Evolutionary conservation across 495 filamentous ascomycete species (phyloP).

Genomic region (Podospora pseudoanserina): DNA sequence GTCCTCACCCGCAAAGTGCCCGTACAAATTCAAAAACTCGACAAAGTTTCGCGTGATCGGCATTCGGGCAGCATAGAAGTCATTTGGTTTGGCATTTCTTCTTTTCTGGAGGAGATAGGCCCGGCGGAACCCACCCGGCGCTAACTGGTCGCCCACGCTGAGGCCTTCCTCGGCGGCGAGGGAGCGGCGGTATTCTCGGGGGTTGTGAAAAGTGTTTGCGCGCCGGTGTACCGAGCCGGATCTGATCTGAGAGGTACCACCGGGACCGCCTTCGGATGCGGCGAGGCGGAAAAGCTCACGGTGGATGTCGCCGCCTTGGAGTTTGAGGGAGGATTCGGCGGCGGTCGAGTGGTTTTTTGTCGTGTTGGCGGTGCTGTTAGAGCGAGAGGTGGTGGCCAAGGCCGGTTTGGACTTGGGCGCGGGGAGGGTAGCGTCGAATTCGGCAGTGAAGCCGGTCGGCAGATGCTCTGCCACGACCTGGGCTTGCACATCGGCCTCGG

Average conservation of each 20-base stretch:
- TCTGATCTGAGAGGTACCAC: slow-evolving; percentile 13
- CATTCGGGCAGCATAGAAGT: slow-evolving; percentile 38
- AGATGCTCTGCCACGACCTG: slow-evolving; percentile 44
- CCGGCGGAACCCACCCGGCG: slow-evolving; percentile 60
- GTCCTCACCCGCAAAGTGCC: slow-evolving; percentile 68
- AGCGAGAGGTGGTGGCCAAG: slow-evolving; percentile 7
- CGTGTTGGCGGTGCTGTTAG: not conserved
- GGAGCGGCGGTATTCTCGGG: slow-evolving; percentile 38
- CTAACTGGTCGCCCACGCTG: slow-evolving; percentile 50
- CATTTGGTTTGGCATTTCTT: slow-evolving; percentile 30
- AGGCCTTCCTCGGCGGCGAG: slow-evolving; percentile 30
- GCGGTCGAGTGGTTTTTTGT: slow-evolving; percentile 26
- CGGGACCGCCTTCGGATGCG: slow-evolving; percentile 44
- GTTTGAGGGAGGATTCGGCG: slow-evolving; percentile 53
- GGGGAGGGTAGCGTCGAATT: slow-evolving; percentile 28
- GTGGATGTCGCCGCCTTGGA: slow-evolving; percentile 67
- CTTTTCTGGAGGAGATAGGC: slow-evolving; percentile 51
- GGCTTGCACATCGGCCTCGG: slow-evolving; percentile 23
- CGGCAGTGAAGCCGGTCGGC: slow-evolving; percentile 44
- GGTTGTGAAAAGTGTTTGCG: slow-evolving; percentile 56
- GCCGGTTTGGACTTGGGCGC: not conserved
- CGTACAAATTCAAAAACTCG: slow-evolving; percentile 66
- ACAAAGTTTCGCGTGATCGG: slow-evolving; percentile 63
- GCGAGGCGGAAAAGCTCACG: slow-evolving; percentile 64
- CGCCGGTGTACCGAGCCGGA: slow-evolving; percentile 38